Evolutionary conservation across 2,329 filamentous ascomycete species (phyloP).

Genomic region (Hortaea werneckii): DNA sequence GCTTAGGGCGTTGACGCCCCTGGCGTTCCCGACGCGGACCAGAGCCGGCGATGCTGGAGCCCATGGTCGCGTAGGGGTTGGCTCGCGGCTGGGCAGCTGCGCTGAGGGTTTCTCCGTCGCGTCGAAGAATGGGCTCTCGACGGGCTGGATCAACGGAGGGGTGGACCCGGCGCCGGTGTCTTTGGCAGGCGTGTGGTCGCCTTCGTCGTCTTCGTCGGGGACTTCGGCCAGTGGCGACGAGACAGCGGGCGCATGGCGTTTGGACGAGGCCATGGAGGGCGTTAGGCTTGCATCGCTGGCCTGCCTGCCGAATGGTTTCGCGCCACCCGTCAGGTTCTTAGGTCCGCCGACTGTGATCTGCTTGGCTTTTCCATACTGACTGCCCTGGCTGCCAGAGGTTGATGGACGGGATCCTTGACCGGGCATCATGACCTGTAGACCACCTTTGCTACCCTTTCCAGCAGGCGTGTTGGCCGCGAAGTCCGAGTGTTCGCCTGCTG

Average conservation of each 20-base stretch:
- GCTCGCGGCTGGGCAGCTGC: slow-evolving; percentile 22
- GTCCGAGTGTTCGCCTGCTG: background rate
- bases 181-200: background rate
- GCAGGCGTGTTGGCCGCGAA: slow-evolving; percentile 2
- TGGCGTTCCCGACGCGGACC: slow-evolving; percentile 12
- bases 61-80: slow-evolving; percentile 31
- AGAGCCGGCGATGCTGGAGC: slow-evolving; percentile 13
- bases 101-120: slow-evolving; percentile 21
- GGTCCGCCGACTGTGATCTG: slow-evolving; percentile 32
- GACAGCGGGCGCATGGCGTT: slow-evolving; percentile 15
- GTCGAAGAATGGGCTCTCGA: slow-evolving; percentile 25
- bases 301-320: slow-evolving; percentile 15
- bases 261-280: slow-evolving; percentile 8
- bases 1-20: slow-evolving; percentile 18
- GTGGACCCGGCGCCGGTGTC: background rate
- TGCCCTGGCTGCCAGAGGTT: slow-evolving; percentile 28
- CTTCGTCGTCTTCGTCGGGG: slow-evolving; percentile 3
- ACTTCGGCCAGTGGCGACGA: slow-evolving; percentile 22
- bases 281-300: slow-evolving; percentile 13
- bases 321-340: background rate
- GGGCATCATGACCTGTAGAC: slow-evolving; percentile 31
- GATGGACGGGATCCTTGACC: slow-evolving; percentile 14
- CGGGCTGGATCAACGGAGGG: slow-evolving; percentile 15
- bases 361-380: slow-evolving; percentile 32
- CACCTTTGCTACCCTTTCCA: slow-evolving; percentile 6